Evolutionary conservation across 495 filamentous ascomycete species (phyloP), one percentile per base, ranked within the genome.

Genomic region (Rusavskia elegans): DNA sequence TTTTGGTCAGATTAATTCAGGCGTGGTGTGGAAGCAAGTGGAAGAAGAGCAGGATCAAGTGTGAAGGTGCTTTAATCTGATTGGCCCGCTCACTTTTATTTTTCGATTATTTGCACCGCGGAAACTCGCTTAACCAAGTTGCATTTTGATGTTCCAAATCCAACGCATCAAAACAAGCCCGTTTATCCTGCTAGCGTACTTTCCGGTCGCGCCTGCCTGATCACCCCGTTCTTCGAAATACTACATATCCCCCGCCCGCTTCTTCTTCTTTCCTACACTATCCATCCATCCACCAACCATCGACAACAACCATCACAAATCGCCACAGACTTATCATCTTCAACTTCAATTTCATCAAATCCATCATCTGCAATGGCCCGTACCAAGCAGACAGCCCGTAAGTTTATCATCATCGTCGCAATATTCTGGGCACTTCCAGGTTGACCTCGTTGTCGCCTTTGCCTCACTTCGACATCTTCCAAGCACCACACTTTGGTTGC

Each of bases 311-410:
- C 59, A 59, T 62, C 62, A 59, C 69, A 60, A 66, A 60, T 56
- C 60, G 50, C 29, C 50, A 58, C 52, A 57, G 59, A 4, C 73
- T 61, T 68, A 74, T 71, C 66, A 71, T 68, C 63, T 56, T 54
- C 60, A 59, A 52, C 38, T 50, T 45, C 30, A 50, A 42, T 37
- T 9, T 56, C 59, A 55, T 49, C 13, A 29, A 36, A 52, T 30
- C 59, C 64, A 60, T 59, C 65, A 57, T 39, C 51, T 55, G 77
- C 68, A 77, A 98, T 99, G 92, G 92, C 92, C 66, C 87, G 92
- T 71, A 99, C 92, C 63, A 99, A 98, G 86, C 92, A 98, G 77
- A 98, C 92, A 72, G 92, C 92, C 70, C 92, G 92, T 83, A 86
- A 82, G 81, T 81, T 53, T 32, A 58, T 54, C 50, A 51, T 50